These are phyloP conservation scores for Cladorrhinum samala DNA, from an alignment of 495 filamentous ascomycete species.

Conservation along the genomic window DNA sequence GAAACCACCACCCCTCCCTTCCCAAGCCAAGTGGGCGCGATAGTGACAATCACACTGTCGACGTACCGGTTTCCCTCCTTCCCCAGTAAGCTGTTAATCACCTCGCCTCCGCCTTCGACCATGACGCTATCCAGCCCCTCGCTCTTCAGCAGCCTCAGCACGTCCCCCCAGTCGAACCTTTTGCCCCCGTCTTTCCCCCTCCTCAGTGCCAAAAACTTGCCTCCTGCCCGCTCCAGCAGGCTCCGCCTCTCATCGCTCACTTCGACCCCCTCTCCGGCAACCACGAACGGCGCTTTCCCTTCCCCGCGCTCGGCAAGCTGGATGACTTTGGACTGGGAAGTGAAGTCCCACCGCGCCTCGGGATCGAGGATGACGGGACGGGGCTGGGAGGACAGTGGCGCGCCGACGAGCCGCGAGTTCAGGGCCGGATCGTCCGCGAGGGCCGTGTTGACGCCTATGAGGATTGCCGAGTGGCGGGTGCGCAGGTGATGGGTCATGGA, in stretches of 20 bases:
- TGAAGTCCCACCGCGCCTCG: conserved; percentile 57
- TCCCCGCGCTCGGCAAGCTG: conserved; percentile 56
- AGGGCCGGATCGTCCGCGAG: conserved; percentile 77
- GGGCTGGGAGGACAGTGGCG: conserved; percentile 48
- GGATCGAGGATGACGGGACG: conserved; percentile 77
- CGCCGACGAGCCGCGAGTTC: conserved; percentile 46
- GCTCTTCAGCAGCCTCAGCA: conserved; percentile 51
- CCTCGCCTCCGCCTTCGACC: conserved; percentile 77
- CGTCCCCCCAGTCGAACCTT: conserved; percentile 52
- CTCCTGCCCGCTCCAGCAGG: conserved; percentile 31
- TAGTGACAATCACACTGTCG: conserved; percentile 69
- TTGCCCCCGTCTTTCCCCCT: conserved; percentile 1
- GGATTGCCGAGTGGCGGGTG: conserved; percentile 73
- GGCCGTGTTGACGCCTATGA: conserved; percentile 78
- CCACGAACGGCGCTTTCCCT: conserved; percentile 66
- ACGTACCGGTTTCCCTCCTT: conserved; percentile 57
- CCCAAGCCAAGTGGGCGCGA: conserved; percentile 81
- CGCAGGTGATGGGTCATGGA: conserved; percentile 89
- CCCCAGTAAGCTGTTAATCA: conserved; percentile 69
- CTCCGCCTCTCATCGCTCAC: conserved; percentile 19
- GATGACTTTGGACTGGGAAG: conserved; percentile 54
- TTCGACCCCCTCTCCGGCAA: conserved; percentile 37
- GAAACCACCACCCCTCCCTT: conserved; percentile 67
- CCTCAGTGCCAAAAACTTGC: conserved; percentile 30
- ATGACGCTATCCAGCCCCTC: conserved; percentile 72